Base-by-base conservation (phyloP, 257 asterid species). In the Lantana camara region DNA sequence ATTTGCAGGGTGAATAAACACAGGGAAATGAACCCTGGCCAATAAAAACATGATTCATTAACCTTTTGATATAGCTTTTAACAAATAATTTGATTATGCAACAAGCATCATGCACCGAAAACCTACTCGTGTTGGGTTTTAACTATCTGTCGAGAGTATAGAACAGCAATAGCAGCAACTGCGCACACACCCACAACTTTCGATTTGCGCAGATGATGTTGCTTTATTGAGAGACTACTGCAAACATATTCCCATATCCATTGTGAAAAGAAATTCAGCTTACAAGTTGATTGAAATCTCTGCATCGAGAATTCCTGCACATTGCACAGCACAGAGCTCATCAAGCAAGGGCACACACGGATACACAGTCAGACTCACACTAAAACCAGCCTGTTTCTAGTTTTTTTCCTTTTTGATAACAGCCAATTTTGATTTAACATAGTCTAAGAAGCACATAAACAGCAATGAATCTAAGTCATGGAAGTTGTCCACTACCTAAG, bases 231-330 rank as follows among this genome's bases (percentile, higher is more conserved):
- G 44, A 82, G 35, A 15, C 37, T 16, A 46, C 70, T 40, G 56
- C 79, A 35, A 46, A 78, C 6, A 60, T 66, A 93, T 47, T 81
- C 83, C 76, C 80, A 78, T 21, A 75, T 41, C 95, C 95, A 87
- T 30, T 75, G 79, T 24, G 74, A 65, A 53, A 81, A 64, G 75
- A 93, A 90, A 41, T 64, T 73, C 57, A 84, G 44, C 70, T 72
- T 80, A 60, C 92, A 84, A 64, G 84, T 75, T 32, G 86, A 77
- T 40, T 50, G 82, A 49, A 90, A 90, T 67, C 50, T 82, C 78
- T 73, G 85, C 57, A 82, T 50, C 20, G 95, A 84, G 79, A 90
- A 93, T 51, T 84, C 89, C 97, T 87, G 73, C 74, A 71, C 51
- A 70, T 44, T 62, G 67, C 60, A 70, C 54, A 55, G 58, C 38